These are phyloP conservation scores for Eucalyptus albens DNA, from an alignment of 345 rosid species.

Conservation along the genomic window DNA sequence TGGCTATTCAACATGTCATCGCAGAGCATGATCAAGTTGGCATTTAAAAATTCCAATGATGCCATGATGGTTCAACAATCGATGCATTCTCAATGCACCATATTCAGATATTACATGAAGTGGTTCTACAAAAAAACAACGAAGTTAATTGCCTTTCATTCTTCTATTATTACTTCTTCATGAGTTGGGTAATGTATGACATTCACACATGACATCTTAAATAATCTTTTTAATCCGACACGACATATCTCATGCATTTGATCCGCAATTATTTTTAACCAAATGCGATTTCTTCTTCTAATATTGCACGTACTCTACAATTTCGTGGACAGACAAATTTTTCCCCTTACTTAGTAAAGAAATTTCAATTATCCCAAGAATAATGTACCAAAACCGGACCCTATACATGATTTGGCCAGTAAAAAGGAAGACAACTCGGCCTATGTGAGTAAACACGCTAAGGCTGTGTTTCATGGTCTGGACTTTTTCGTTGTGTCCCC, in stretches of 20 bases:
- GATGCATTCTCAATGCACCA: background rate
- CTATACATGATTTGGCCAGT: background rate
- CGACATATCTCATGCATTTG: background rate
- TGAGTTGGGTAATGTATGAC: background rate
- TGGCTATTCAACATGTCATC: background rate
- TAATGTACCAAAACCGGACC: background rate
- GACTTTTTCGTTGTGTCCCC: background rate
- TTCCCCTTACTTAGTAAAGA: background rate
- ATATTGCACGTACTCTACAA: background rate
- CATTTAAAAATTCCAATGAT: background rate
- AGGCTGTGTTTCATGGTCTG: background rate
- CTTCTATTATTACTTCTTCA: background rate
- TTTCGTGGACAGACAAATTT: background rate
- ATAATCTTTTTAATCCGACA: background rate
- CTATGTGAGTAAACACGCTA: background rate
- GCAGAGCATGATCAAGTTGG: background rate
- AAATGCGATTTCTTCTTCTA: background rate
- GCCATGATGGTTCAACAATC: background rate
- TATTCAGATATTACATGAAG: background rate
- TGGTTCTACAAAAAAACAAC: background rate
- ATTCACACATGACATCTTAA: background rate
- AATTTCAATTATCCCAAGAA: background rate
- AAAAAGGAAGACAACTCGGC: background rate
- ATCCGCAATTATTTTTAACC: background rate
- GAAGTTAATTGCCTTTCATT: background rate